Conservation (phyloP, 495 filamentous ascomycete species). For the Cenococcum geophilum region DNA sequence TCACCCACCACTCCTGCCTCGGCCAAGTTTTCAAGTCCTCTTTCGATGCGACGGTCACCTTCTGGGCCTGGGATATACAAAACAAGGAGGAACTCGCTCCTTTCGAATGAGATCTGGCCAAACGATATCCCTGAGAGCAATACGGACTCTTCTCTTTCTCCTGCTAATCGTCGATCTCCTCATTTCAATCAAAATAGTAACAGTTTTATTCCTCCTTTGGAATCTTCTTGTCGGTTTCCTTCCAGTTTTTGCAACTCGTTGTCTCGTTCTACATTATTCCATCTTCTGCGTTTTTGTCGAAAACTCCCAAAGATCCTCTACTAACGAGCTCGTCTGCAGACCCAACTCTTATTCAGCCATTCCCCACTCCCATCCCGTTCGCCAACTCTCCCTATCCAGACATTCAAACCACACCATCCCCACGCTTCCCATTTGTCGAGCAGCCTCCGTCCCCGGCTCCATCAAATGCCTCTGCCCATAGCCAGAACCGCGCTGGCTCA, state of each 20-base stretch:
- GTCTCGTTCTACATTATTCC: slow-evolving; percentile 16
- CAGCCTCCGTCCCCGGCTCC: slow-evolving; percentile 39
- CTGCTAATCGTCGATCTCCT: slow-evolving; percentile 37
- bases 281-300: slow-evolving; percentile 7
- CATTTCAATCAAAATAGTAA: slow-evolving; percentile 56
- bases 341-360: slow-evolving; percentile 55
- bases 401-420: slow-evolving; percentile 29
- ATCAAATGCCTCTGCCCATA: slow-evolving; percentile 25
- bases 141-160: slow-evolving; percentile 26
- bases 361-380: slow-evolving; percentile 31
- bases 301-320: slow-evolving; percentile 9
- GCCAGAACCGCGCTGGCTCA: slow-evolving; percentile 30
- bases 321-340: slow-evolving; percentile 39
- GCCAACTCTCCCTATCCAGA: slow-evolving; percentile 33
- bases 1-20: slow-evolving; percentile 49
- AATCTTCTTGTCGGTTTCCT: slow-evolving; percentile 60
- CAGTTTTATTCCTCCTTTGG: slow-evolving; percentile 55
- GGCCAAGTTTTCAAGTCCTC: slow-evolving; percentile 39
- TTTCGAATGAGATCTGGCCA: slow-evolving; percentile 27
- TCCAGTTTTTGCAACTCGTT: slow-evolving; percentile 31
- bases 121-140: slow-evolving; percentile 7
- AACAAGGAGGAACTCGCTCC: slow-evolving; percentile 28
- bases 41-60: slow-evolving; percentile 19
- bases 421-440: slow-evolving; percentile 29
- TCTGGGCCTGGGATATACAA: background rate